Percentiles rank a stretch among this genome's conserved stretches.
These are phyloP conservation scores for Fusarium graminum DNA, from an alignment of 2,329 filamentous ascomycete genomes.

Conservation along the genomic window DNA sequence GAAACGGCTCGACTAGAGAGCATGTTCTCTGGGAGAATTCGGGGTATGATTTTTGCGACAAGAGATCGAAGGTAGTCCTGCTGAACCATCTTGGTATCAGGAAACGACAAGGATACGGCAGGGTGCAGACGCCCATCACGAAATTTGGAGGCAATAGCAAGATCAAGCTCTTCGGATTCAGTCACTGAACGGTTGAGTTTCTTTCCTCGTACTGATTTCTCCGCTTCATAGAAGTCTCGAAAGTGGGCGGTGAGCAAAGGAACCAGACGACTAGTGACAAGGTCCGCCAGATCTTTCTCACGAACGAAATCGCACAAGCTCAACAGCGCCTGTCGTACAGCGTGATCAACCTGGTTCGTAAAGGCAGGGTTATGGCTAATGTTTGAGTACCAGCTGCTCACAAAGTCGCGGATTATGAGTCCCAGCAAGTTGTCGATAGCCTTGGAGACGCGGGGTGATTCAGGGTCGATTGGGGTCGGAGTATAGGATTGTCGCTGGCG, in stretches of 20 bases:
- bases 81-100: conserved; percentile 85
- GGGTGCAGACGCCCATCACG: conserved; percentile 88
- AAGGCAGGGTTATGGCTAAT: conserved; percentile 88
- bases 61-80: conserved; percentile 88
- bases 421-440: conserved; percentile 84
- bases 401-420: conserved; percentile 83
- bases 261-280: conserved; percentile 83
- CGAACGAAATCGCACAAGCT: conserved; percentile 79
- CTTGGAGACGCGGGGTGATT: conserved; percentile 81
- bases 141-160: conserved; percentile 96
- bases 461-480: conserved; percentile 77
- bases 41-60: conserved; percentile 78
- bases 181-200: conserved; percentile 91
- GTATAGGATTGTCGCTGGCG: conserved; percentile 75
- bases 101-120: conserved; percentile 84
- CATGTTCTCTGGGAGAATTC: conserved; percentile 78
- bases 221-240: conserved; percentile 90
- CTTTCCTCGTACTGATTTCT: conserved; percentile 85
- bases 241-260: conserved; percentile 91
- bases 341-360: conserved; percentile 85
- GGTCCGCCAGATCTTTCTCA: conserved; percentile 84
- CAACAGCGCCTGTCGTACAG: conserved; percentile 78
- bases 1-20: conserved; percentile 84
- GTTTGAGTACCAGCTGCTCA: conserved; percentile 87
- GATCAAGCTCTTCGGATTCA: conserved; percentile 94